phyloP scores from a whole-genome alignment of 805 yeast genomes.

The Torulaspora microellipsoides region DNA sequence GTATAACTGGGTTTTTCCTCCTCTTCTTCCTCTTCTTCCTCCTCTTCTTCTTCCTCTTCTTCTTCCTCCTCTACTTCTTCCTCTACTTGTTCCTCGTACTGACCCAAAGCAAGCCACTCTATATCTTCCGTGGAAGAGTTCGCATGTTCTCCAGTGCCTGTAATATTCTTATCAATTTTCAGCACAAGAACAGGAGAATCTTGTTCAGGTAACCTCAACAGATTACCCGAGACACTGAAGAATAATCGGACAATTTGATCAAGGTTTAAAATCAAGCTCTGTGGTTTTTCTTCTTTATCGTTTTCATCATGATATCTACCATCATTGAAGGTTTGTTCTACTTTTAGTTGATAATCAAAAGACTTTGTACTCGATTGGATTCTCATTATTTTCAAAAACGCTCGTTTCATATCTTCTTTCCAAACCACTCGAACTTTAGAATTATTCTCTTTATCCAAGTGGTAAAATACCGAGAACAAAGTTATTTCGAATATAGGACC shows the following conservation, averaged over 20 bases:
- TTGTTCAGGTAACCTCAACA: constrained; percentile 58
- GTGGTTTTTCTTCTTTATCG: constrained; percentile 39
- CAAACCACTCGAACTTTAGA: constrained; percentile 47
- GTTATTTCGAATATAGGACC: constrained; percentile 60
- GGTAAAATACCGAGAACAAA: constrained; percentile 59
- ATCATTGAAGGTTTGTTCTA: constrained; percentile 61
- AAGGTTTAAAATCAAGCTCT: constrained; percentile 36
- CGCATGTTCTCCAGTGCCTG: constrained; percentile 21
- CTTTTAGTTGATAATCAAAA: constrained; percentile 43
- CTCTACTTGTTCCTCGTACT: constrained; percentile 35
- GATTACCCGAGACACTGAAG: constrained; percentile 64
- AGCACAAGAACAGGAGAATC: constrained; percentile 63
- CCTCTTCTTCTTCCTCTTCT: constrained; percentile 21
- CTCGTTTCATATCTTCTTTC: constrained; percentile 68
- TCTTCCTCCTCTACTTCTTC: constrained; percentile 28
- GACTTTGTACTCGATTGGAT: constrained; percentile 5
- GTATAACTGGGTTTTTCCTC: constrained; percentile 18
- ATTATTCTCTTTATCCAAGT: constrained; percentile 39
- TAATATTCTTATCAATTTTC: constrained; percentile 38
- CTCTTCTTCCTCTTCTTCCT: constrained; percentile 30
- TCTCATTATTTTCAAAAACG: constrained; percentile 42
- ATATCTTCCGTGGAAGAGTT: constrained; percentile 26
- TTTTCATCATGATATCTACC: constrained; percentile 65
- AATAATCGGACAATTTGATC: constrained; percentile 48
- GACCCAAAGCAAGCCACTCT: constrained; percentile 54